phyloP scores from a whole-genome alignment of 2,329 filamentous ascomycete genomes.

The Cryphonectria naterciae region DNA sequence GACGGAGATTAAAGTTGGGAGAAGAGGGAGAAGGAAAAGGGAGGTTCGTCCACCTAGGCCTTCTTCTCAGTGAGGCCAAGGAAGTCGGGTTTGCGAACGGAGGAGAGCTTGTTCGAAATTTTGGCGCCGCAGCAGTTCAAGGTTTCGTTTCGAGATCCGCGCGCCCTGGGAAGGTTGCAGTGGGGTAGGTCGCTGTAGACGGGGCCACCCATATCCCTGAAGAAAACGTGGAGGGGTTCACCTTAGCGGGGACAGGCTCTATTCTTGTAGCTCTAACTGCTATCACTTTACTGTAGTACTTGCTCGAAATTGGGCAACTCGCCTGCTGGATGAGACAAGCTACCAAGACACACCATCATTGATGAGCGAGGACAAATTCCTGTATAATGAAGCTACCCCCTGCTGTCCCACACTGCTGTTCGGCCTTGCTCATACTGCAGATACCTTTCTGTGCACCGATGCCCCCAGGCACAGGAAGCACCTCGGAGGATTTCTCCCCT shows the following conservation, averaged over 20 bases:
- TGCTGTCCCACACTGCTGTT: background rate
- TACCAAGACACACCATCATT: too few relatives aligned
- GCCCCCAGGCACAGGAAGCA: background rate
- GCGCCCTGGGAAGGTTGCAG: background rate
- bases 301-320: background rate
- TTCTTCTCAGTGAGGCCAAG: background rate
- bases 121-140: background rate
- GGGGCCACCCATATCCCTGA: background rate
- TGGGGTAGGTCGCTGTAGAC: constrained; percentile 4
- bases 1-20: background rate
- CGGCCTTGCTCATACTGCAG: background rate
- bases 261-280: background rate
- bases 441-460: background rate
- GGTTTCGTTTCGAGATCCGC: constrained; percentile 3
- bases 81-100: background rate
- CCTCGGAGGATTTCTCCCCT: background rate
- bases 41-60: background rate
- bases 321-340: background rate
- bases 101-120: background rate
- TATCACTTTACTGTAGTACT: background rate
- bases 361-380: background rate
- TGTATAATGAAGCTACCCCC: background rate
- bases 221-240: constrained; percentile 9
- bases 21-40: background rate
- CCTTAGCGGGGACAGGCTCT: background rate